phyloP scores from a whole-genome alignment of 495 filamentous ascomycete species.

The Emericellopsis terricola region DNA sequence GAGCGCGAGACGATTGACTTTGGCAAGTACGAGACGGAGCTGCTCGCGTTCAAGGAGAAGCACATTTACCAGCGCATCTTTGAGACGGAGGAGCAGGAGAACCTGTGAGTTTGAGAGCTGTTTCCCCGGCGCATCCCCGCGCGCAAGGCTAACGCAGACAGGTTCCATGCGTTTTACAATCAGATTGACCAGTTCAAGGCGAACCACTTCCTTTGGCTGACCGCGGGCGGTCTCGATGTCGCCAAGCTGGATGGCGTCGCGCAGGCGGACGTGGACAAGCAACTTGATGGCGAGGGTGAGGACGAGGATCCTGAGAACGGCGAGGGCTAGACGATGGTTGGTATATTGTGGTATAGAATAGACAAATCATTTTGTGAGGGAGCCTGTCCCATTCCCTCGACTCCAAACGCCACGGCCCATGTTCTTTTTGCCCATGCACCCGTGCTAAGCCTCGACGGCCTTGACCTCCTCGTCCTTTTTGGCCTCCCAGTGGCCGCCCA shows the following conservation, averaged over 20 bases:
- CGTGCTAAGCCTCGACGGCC: background rate
- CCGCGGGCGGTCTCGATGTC: conserved; percentile 40
- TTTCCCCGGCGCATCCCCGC: background rate
- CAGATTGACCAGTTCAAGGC: conserved; percentile 63
- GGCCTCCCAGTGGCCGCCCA: conserved; percentile 3
- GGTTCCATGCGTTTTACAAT: conserved; percentile 67
- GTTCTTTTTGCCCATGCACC: background rate
- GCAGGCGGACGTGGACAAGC: conserved; percentile 10
- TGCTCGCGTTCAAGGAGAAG: conserved; percentile 76
- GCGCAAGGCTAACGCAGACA: no score
- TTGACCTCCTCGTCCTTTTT: no score
- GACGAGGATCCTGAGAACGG: conserved; percentile 8
- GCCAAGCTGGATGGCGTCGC: conserved; percentile 16
- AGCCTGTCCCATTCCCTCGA: background rate
- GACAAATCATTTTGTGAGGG: background rate
- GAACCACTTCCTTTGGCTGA: conserved; percentile 62
- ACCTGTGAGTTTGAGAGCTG: conserved; percentile 61
- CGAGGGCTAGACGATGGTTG: conserved; percentile 1
- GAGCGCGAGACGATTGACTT: conserved; percentile 56
- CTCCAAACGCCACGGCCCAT: background rate
- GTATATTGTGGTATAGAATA: background rate
- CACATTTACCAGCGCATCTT: conserved; percentile 90
- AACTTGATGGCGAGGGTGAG: conserved; percentile 14
- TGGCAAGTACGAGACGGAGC: conserved; percentile 51
- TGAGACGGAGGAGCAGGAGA: conserved; percentile 63